Conservation (phyloP, 2,329 filamentous ascomycete species). For the Colletotrichum agaves region DNA sequence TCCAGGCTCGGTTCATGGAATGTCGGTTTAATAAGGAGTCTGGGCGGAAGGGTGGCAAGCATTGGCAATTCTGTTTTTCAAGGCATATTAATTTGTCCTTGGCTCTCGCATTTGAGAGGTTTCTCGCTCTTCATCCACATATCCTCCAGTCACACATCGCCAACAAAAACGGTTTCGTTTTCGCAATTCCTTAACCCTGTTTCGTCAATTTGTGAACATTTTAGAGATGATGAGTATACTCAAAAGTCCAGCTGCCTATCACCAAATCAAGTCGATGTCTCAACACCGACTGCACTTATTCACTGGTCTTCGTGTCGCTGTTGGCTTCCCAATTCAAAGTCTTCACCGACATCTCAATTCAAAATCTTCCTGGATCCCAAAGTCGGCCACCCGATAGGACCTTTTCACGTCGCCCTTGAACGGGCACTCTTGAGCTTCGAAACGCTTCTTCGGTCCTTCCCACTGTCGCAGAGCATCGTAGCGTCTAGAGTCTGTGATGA, state of each 20-base stretch:
- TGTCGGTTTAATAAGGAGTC: slow-evolving; percentile 32
- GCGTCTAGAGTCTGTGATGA: too few relatives aligned
- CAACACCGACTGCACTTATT: neutral
- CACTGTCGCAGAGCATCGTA: too few relatives aligned
- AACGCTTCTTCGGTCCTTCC: too few relatives aligned
- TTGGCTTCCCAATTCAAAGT: too few relatives aligned
- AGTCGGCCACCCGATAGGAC: too few relatives aligned
- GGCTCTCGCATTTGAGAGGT: slow-evolving; percentile 12
- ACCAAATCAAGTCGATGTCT: too few relatives aligned
- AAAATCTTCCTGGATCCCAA: too few relatives aligned
- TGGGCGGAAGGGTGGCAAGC: slow-evolving; percentile 19
- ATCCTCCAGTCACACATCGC: slow-evolving; percentile 16
- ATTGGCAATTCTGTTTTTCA: slow-evolving; percentile 1
- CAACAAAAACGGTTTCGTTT: slow-evolving; percentile 19
- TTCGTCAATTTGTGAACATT: neutral
- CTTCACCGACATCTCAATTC: too few relatives aligned
- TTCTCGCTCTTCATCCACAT: neutral
- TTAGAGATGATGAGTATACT: neutral
- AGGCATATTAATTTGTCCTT: slow-evolving; percentile 17
- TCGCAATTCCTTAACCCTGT: neutral
- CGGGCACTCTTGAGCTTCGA: too few relatives aligned
- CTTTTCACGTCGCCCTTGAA: too few relatives aligned
- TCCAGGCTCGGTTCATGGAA: slow-evolving; percentile 17
- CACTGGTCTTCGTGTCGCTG: neutral
- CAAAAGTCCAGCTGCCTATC: neutral